Evolutionary conservation across 805 yeast genomes (phyloP).

Genomic region (Nakazawaea ambrosiae): DNA sequence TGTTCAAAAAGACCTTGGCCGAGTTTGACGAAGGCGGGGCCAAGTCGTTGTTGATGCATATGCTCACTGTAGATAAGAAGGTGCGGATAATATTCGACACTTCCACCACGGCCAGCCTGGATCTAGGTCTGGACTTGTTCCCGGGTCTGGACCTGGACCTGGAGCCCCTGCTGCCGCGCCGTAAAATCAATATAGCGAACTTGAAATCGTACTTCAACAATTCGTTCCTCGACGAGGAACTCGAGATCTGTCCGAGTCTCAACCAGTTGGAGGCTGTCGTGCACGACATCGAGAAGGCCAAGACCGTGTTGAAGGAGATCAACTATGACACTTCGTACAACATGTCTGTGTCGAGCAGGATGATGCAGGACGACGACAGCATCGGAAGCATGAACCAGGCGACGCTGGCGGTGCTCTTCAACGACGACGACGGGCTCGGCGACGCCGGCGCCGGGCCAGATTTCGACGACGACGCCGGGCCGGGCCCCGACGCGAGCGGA

Average conservation of each 20-base stretch:
- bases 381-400: conserved; percentile 10
- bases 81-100: conserved; percentile 67
- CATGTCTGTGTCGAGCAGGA: conserved; percentile 10
- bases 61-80: conserved; percentile 44
- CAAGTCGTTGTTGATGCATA: conserved; percentile 57
- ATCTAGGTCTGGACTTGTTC: conserved; percentile 16
- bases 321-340: conserved; percentile 22
- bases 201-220: conserved; percentile 3
- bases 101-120: conserved; percentile 24
- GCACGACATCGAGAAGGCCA: conserved; percentile 47
- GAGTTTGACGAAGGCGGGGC: conserved; percentile 85
- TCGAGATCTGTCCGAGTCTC: conserved; percentile 59
- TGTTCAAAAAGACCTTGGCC: conserved; percentile 66
- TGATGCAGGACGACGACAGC: conserved; percentile 2
- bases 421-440: conserved; percentile 14
- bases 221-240: conserved; percentile 17
- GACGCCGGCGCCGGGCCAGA: conserved; percentile 14
- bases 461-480: conserved; percentile 16
- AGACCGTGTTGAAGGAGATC: conserved; percentile 33
- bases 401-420: conserved; percentile 5
- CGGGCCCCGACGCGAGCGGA: conserved; percentile 10
- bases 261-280: conserved; percentile 48
- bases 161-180: conserved; percentile 11
- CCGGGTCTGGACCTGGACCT: conserved; percentile 9
- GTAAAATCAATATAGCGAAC: conserved; percentile 2